Evolutionary conservation across 495 filamentous ascomycete species (phyloP).

Genomic region (Trichoderma orchidacearum): DNA sequence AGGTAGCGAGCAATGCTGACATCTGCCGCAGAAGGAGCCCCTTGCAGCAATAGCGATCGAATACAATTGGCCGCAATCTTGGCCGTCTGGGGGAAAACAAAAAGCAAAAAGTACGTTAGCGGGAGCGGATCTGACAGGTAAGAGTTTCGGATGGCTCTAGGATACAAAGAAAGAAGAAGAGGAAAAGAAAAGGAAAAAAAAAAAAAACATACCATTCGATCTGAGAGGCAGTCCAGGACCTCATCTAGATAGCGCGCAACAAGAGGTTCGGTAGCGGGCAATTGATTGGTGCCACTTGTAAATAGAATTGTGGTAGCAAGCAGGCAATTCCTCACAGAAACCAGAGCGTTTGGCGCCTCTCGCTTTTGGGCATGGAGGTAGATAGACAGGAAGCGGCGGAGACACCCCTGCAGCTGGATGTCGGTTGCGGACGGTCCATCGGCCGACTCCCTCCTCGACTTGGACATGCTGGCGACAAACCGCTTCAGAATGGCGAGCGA

Average conservation of each 20-base stretch:
- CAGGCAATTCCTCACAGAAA: conserved; percentile 87
- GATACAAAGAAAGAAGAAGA: background rate
- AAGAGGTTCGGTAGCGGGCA: conserved; percentile 60
- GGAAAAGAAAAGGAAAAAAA: no score
- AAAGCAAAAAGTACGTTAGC: conserved; percentile 6
- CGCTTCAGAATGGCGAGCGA: conserved; percentile 84
- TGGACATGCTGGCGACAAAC: conserved; percentile 63
- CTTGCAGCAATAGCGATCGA: conserved; percentile 60
- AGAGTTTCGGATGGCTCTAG: background rate
- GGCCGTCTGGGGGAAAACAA: conserved; percentile 39
- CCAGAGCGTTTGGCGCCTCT: conserved; percentile 62
- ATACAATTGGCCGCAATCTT: conserved; percentile 83
- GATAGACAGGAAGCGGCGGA: conserved; percentile 66
- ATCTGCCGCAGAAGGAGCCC: conserved; percentile 49
- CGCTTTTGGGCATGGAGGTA: conserved; percentile 73
- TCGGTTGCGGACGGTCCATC: conserved; percentile 25
- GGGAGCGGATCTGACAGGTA: background rate
- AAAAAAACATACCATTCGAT: conserved; percentile 43
- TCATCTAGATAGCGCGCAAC: conserved; percentile 57
- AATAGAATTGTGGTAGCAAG: conserved; percentile 80
- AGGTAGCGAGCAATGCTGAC: conserved; percentile 61
- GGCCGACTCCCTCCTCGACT: conserved; percentile 18
- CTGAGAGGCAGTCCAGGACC: conserved; percentile 71
- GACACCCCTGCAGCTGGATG: conserved; percentile 50
- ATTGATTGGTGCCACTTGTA: conserved; percentile 57